Evolutionary conservation across 2,329 filamentous ascomycete species (phyloP), one percentile per base, ranked within the genome.

Genomic region (Sarocladium strictum): DNA sequence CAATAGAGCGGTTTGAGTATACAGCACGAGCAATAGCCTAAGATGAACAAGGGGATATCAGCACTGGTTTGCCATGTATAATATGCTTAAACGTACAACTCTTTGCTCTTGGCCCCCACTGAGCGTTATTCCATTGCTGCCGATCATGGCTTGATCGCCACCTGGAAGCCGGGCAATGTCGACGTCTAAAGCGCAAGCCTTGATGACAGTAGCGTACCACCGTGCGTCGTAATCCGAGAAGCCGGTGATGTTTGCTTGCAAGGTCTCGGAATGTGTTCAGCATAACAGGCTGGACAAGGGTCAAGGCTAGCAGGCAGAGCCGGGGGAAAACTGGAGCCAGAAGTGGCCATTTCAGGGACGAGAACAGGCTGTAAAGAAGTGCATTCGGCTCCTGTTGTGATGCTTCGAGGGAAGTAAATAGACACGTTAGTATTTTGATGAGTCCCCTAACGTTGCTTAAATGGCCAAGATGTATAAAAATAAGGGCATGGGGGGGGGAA

Each of bases 41-140:
- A 24, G 6, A 3, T 17, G 10, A 17, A 14, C 37, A 3, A 10
- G 38, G 53, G 55, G 32, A 33, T n/a, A 33, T 33, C 15, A 33
- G 32, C 15, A 15, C 32, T 33, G 17, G 37, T n/a, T 53, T 21
- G n/a, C n/a, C 41, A 32, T 17, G 6, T 10, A 11, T 12, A 23
- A 10, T 2, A 12, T 33, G 32, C 32, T 15, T 33, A 15, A 2
- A 62, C 65, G 59, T 38, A 67, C 66, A 7, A 70, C 58, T 38
- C 68, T 58, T 50, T 70, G 65, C 29, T 65, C 69, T 40, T 70
- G 68, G 0, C 68, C 68, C 19, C 68, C 68, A 21, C 68, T 70
- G 0, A 70, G 56, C 15, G 66, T 68, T 9, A 67, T 56, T 14
- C 68, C 68, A 10, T 66, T 65, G 26, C 65, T 65, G 0, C 68